Base-by-base conservation (phyloP, 345 rosid genomes). In the Euclidium syriacum region DNA sequence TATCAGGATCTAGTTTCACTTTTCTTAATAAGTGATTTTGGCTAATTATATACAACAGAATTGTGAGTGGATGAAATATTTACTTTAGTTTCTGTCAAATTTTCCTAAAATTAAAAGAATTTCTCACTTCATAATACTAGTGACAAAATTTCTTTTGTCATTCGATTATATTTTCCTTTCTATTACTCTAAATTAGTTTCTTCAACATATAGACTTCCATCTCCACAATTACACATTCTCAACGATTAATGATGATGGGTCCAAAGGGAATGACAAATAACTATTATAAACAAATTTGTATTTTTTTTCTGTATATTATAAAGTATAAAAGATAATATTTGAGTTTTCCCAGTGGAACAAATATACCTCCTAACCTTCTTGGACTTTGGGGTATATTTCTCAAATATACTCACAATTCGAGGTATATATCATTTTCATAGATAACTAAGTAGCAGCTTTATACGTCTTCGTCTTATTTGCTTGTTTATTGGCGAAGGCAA, bases 281-380 rank as follows among this genome's bases (percentile, higher is more conserved):
- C 8, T 35, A 52, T 51, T 16, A 15, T 27, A 35, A 22, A 23
- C 10, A 23, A 56, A 57, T 10, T 39, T 10, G 11, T 27, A 41
- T 58, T 16, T 57, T 56, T n/a, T 22, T 58, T 41, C 50, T 41
- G 51, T 18, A 26, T 17, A 16, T 17, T 58, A 58, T 27, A 41
- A 41, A 26, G 4, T 10, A 41, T 18, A 15, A 17, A 41, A 60
- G 30, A 46, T 53, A 46, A 46, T 60, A 60, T 60, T 60, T 60
- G 53, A 33, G 54, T 44, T 44, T 60, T 46, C 33, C 65, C 54
- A 46, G 22, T 46, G 65, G 43, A 33, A 59, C 30, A 60, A 44
- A 60, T 24, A 60, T 60, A 33, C 65, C 32, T 7, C 8, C n/a
- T 43, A 10, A 27, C 39, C 6, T 46, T 46, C 65, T 60, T 24